A percentile compares a stretch with the other conserved stretches of the same genome.
Evolutionary conservation across 2,329 filamentous ascomycete genomes (phyloP).

Genomic region (Fusarium pseudonygamai): DNA sequence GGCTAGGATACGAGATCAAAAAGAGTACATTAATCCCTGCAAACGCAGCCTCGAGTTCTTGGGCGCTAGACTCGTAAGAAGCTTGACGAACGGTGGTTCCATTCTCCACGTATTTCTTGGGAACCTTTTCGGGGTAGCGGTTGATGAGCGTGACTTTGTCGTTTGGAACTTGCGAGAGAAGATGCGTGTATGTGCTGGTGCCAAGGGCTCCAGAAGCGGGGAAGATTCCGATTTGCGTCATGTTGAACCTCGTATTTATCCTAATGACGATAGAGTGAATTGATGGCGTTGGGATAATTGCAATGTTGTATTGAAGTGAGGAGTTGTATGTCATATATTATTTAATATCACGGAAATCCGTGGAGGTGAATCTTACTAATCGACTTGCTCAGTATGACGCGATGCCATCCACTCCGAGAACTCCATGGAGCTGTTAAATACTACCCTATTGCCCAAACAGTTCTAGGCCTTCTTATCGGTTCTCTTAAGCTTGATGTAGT

Average conservation of each 20-base stretch:
- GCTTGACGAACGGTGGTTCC: constrained; percentile 7
- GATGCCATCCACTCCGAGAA: neutral
- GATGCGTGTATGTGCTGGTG: constrained; percentile 27
- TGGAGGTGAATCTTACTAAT: constrained; percentile 23
- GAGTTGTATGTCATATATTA: neutral
- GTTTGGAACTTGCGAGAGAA: constrained; percentile 3
- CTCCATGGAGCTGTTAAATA: neutral
- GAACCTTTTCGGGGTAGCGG: constrained; percentile 14
- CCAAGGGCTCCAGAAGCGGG: constrained; percentile 34
- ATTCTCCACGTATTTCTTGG: neutral
- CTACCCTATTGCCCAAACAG: neutral
- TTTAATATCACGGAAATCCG: neutral
- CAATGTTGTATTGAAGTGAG: neutral
- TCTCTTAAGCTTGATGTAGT: neutral
- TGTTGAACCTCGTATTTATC: neutral
- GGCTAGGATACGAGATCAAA: constrained; percentile 33
- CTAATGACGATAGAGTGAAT: neutral
- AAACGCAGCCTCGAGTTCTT: constrained; percentile 6
- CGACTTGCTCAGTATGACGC: constrained; percentile 14
- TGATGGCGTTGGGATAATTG: fast-evolving
- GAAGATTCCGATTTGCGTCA: constrained; percentile 32
- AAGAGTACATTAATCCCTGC: constrained; percentile 1
- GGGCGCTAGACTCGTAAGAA: constrained; percentile 18
- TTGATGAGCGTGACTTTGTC: constrained; percentile 26
- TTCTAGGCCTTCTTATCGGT: neutral